Percentiles rank a stretch among this genome's conserved stretches.
Conservation (phyloP, 73 alveolate genomes). For the Tetrahymena malaccensis region DNA sequence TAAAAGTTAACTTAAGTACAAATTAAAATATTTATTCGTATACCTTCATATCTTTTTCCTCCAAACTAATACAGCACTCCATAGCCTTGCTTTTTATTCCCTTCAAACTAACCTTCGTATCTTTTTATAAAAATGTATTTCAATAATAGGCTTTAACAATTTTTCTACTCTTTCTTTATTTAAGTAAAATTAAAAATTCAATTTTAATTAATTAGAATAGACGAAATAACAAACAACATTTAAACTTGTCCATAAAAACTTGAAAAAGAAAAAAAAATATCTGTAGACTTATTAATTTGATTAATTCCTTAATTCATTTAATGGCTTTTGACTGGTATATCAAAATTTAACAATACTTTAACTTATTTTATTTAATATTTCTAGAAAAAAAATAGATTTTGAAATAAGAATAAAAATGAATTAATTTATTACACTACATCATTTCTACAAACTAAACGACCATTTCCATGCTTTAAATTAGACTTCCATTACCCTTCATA, state of each 20-base stretch:
- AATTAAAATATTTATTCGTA: neutral
- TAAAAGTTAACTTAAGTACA: neutral
- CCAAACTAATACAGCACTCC: slow-evolving; percentile 6
- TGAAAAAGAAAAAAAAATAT: neutral
- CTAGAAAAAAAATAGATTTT: no score
- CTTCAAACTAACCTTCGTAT: neutral
- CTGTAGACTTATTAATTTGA: neutral
- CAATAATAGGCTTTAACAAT: neutral
- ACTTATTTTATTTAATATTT: no score
- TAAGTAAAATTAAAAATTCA: no score
- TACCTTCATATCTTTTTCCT: slow-evolving; percentile 5
- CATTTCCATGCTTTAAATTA: slow-evolving; percentile 21
- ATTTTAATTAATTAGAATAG: neutral
- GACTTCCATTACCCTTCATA: slow-evolving; percentile 32
- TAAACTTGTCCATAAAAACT: neutral
- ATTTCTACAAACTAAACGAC: slow-evolving; percentile 18
- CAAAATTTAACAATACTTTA: no score
- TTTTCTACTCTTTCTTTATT: neutral
- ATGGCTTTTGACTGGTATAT: no score
- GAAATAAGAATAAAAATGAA: neutral
- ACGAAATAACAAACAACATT: neutral
- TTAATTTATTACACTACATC: slow-evolving; percentile 16
- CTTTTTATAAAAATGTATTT: neutral
- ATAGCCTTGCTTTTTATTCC: neutral
- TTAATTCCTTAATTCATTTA: no score